Evolutionary conservation across 208 protist species (phyloP).

Genomic region (Lotmaria passim): DNA sequence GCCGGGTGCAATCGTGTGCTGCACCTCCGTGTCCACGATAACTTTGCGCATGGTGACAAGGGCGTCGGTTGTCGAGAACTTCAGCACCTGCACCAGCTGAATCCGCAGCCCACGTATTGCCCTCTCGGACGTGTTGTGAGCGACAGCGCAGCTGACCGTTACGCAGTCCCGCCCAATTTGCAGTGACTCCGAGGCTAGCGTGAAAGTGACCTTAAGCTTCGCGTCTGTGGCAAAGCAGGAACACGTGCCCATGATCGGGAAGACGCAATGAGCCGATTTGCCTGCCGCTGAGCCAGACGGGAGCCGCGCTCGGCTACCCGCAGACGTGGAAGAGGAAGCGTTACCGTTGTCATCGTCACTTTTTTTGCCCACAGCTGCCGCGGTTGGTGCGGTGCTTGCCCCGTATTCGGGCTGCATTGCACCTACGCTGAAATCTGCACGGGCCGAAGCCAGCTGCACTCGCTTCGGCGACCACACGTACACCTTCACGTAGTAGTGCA

Average conservation of each 20-base stretch:
- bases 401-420: conserved; percentile 24
- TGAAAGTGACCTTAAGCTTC: conserved; percentile 20
- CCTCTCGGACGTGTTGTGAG: conserved; percentile 26
- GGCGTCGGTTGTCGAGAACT: conserved; percentile 28
- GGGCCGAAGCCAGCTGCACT: conserved; percentile 10
- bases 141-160: conserved; percentile 6
- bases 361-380: background rate
- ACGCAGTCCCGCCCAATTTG: conserved; percentile 18
- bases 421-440: conserved; percentile 20
- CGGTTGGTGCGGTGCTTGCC: background rate
- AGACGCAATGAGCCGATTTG: conserved; percentile 1
- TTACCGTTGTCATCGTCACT: conserved; percentile 6
- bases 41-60: conserved; percentile 14
- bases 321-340: background rate
- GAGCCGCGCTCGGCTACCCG: conserved; percentile 1
- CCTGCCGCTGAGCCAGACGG: conserved; percentile 4
- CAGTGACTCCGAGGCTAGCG: background rate
- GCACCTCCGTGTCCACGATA: conserved; percentile 4
- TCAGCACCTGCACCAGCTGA: conserved; percentile 28
- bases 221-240: conserved; percentile 7
- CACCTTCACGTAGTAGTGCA: conserved; percentile 39
- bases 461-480: conserved; percentile 20
- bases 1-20: conserved; percentile 2
- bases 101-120: conserved; percentile 16
- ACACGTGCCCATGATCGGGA: conserved; percentile 4